Evolutionary conservation across 768 basidiomycete genomes (phyloP).

Genomic region (Pleurotus giganteus): DNA sequence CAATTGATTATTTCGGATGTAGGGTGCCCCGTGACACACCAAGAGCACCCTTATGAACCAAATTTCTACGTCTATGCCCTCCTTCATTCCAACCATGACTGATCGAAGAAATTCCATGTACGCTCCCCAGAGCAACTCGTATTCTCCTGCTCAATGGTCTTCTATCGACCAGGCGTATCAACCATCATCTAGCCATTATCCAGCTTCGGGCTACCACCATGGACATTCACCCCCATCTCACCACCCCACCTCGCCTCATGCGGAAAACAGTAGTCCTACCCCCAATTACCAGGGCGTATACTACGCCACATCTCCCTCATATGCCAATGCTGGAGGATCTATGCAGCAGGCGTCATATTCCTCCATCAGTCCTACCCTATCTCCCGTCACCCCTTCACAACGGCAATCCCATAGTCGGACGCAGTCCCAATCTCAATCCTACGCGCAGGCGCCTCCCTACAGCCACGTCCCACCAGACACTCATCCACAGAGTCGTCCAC

Average conservation of each 20-base stretch:
- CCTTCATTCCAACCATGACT: constrained; percentile 12
- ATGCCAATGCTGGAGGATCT: constrained; percentile 8
- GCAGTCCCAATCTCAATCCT: constrained; percentile 34
- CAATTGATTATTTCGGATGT: constrained; percentile 11
- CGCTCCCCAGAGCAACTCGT: constrained; percentile 24
- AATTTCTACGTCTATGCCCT: background rate
- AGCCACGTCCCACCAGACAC: constrained; percentile 17
- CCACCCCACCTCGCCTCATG: constrained; percentile 2
- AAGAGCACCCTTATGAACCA: constrained; percentile 15
- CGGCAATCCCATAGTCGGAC: constrained; percentile 30
- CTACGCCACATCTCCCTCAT: constrained; percentile 14
- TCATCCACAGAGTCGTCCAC: constrained; percentile 32
- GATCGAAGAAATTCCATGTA: constrained; percentile 15
- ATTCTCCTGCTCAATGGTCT: constrained; percentile 35
- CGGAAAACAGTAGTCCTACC: constrained; percentile 1
- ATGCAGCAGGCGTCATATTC: constrained; percentile 19
- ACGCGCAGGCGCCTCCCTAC: constrained; percentile 30
- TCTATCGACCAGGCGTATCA: constrained; percentile 24
- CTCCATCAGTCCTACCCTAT: constrained; percentile 21
- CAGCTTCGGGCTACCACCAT: constrained; percentile 16
- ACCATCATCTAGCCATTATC: constrained; percentile 11
- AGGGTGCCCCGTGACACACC: constrained; percentile 11
- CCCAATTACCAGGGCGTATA: constrained; percentile 20
- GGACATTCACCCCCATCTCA: background rate
- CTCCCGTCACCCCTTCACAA: constrained; percentile 32